Base-by-base conservation (phyloP, 441 rosid genomes). In the Gossypium davidsonii region DNA sequence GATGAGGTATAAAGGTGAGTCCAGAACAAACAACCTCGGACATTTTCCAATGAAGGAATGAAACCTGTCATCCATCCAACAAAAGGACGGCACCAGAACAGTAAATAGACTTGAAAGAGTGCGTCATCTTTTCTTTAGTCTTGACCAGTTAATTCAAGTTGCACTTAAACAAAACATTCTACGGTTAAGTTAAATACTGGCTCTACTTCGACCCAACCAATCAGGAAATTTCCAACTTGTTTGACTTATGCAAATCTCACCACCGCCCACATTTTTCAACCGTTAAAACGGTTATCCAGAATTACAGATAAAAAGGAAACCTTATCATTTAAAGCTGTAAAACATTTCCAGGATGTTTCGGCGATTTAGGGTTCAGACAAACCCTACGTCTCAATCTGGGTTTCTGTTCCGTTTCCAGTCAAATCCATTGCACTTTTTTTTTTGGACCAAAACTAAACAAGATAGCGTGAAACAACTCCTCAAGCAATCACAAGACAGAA, bases 11-110 rank as follows among this genome's bases (percentile, higher is more conserved):
- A 34, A 17, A 17, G 57, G 21, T 17, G 57, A 53, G 23, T 18
- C 21, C 21, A 15, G 26, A 58, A 26, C 5, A 67, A 15, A 8
- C 44, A 49, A 51, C 2, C 60, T 28, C 14, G 5, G 28, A 2
- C 52, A 55, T 55, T 67, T 34, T 18, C 56, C 60, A 68, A 9
- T 64, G 60, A 28, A 10, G 17, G 26, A 14, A 3, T 6, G 28
- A 23, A 73, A 82, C 12, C 2, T 70, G 83, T 70, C 74, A 21
- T 7, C 12, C 20, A 18, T 17, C 44, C 0, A 51, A 42, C 53
- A 62, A 62, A 62, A 58, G 82, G 85, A 67, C 80, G 85, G 82
- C 62, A 66, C 73, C 37, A 51, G 5, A 28, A 15, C 17, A 42
- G 18, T 23, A 23, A 59, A 0, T 15, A 5, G 53, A 51, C 34